These are phyloP conservation scores for Sarcodon sp. DNA, from an alignment of 768 basidiomycete species.

Conservation along the genomic window DNA sequence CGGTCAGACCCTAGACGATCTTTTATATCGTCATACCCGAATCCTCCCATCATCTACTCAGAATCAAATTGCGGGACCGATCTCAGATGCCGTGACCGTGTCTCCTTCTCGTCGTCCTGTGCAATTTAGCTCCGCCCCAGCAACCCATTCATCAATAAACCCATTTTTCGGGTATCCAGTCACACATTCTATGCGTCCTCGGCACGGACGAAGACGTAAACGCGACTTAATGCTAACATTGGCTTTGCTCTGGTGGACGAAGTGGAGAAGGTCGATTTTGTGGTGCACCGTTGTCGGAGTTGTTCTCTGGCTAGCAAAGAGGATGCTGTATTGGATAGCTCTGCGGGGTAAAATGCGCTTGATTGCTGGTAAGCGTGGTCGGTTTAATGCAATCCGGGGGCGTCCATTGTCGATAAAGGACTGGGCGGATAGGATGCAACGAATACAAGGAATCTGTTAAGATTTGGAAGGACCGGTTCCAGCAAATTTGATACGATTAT, in stretches of 20 bases:
- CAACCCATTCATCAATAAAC: constrained; percentile 48
- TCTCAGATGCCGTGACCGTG: constrained; percentile 10
- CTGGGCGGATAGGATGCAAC: too few relatives aligned
- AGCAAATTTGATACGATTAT: too few relatives aligned
- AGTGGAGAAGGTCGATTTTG: constrained; percentile 30
- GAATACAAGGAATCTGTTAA: too few relatives aligned
- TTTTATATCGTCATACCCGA: constrained; percentile 1
- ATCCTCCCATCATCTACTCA: not conserved
- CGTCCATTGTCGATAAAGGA: too few relatives aligned
- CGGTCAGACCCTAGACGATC: too few relatives aligned
- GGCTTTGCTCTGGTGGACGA: constrained; percentile 48
- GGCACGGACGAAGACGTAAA: constrained; percentile 53
- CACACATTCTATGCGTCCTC: constrained; percentile 27
- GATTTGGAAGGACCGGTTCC: too few relatives aligned
- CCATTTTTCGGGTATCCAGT: constrained; percentile 71
- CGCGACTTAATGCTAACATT: constrained; percentile 57
- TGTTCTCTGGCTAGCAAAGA: not conserved
- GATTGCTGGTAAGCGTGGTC: too few relatives aligned
- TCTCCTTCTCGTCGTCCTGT: constrained; percentile 8
- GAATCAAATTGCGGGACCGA: constrained; percentile 4
- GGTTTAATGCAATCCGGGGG: too few relatives aligned
- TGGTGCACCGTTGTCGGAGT: not conserved
- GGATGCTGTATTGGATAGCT: not conserved
- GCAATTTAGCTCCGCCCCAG: constrained; percentile 12
- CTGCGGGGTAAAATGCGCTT: too few relatives aligned